Conservation (phyloP, 495 filamentous ascomycete genomes). For the Penicillium lividum region DNA sequence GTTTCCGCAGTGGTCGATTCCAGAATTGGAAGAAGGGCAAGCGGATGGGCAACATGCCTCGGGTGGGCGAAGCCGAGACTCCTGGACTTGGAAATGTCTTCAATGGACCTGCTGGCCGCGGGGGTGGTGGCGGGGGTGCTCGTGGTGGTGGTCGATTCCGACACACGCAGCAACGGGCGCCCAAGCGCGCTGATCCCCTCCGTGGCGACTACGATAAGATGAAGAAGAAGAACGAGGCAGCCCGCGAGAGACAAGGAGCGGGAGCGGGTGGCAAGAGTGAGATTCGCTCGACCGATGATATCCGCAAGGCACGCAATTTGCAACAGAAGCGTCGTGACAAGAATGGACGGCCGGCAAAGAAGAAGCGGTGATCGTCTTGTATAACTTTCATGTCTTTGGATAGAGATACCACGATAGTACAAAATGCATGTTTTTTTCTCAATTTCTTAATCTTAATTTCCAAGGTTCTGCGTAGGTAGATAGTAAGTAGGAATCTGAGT, state of each 20-base stretch:
- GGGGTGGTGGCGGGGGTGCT: conserved; percentile 30
- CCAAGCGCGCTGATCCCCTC: conserved; percentile 88
- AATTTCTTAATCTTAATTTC: too few species aligned
- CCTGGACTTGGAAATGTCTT: conserved; percentile 34
- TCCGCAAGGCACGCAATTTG: conserved; percentile 75
- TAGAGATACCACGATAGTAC: conserved; percentile 16
- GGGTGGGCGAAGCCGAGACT: conserved; percentile 77
- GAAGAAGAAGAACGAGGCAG: conserved; percentile 87
- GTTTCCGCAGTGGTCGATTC: conserved; percentile 90
- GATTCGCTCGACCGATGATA: conserved; percentile 78
- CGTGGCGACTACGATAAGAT: conserved; percentile 84
- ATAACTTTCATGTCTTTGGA: conserved; percentile 5
- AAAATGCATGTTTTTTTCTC: too few species aligned
- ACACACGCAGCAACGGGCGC: conserved; percentile 81
- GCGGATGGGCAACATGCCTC: conserved; percentile 72
- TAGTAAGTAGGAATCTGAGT: too few species aligned
- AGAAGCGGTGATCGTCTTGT: conserved; percentile 35
- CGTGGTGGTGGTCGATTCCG: conserved; percentile 50
- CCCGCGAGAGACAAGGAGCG: conserved; percentile 64
- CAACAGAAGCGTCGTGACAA: conserved; percentile 79
- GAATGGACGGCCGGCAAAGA: conserved; percentile 82
- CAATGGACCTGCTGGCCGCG: conserved; percentile 24
- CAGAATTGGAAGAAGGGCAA: conserved; percentile 87
- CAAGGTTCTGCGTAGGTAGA: too few species aligned
- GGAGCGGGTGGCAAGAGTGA: conserved; percentile 76